Conservation (phyloP, 768 basidiomycete genomes). For the Psilocybe cubensis region DNA sequence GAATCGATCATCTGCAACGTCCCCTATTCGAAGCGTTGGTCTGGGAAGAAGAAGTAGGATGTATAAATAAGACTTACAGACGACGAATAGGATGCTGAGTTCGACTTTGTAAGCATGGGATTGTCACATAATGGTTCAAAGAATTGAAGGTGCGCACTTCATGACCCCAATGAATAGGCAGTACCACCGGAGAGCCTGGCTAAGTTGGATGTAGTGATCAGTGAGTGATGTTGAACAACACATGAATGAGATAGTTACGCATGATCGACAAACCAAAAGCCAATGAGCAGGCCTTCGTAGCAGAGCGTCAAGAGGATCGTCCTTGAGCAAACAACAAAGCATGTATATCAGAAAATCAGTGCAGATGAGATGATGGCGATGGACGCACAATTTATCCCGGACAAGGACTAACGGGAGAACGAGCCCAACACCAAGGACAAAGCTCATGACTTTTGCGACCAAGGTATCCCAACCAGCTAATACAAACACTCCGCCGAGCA, state of each 20-base stretch:
- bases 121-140: not conserved
- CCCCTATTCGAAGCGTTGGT: conserved; percentile 56
- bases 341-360: not conserved
- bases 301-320: conserved; percentile 82
- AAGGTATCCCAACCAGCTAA: conserved; percentile 88
- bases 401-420: conserved; percentile 86
- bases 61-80: conserved; percentile 60
- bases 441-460: conserved; percentile 91
- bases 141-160: conserved; percentile 80
- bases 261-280: conserved; percentile 96
- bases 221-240: not conserved
- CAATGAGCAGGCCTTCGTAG: conserved; percentile 87
- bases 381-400: conserved; percentile 83
- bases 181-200: conserved; percentile 83
- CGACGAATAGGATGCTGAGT: conserved; percentile 79
- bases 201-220: conserved; percentile 37
- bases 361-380: not conserved
- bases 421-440: conserved; percentile 85
- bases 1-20: conserved; percentile 91
- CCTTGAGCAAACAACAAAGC: conserved; percentile 53
- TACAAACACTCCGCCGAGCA: conserved; percentile 83
- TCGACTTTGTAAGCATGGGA: not conserved
- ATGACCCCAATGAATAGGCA: conserved; percentile 83
- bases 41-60: not conserved
- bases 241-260: conserved; percentile 48